A percentile compares a stretch with the other conserved stretches of the same genome.
phyloP scores from a whole-genome alignment of 345 rosid species.

The Eucalyptus erythrocorys region DNA sequence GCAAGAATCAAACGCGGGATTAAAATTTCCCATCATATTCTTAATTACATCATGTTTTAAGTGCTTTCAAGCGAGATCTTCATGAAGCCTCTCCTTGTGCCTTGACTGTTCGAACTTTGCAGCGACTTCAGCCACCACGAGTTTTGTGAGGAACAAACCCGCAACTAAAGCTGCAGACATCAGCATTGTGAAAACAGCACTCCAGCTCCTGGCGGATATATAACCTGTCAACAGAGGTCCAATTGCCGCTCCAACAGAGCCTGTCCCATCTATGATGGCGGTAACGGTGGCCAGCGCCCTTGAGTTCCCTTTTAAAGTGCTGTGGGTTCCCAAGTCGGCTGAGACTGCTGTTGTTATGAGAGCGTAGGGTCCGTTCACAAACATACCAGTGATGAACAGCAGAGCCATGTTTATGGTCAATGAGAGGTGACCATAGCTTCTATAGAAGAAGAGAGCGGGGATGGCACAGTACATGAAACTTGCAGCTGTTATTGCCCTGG shows the following conservation, averaged over 20 bases:
- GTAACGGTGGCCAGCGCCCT: slow-evolving; percentile 95
- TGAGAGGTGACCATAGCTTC: slow-evolving; percentile 73
- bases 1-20: background rate
- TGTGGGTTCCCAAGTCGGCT: slow-evolving; percentile 92
- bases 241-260: slow-evolving; percentile 92
- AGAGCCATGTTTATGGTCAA: slow-evolving; percentile 44
- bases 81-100: background rate
- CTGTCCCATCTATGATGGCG: slow-evolving; percentile 95
- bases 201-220: slow-evolving; percentile 83
- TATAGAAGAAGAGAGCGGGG: slow-evolving; percentile 76
- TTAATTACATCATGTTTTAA: slow-evolving; percentile 4
- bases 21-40: background rate
- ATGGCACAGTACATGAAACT: slow-evolving; percentile 88
- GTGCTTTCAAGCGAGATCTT: background rate
- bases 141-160: slow-evolving; percentile 67
- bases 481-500: slow-evolving; percentile 91
- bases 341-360: slow-evolving; percentile 96
- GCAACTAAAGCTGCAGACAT: slow-evolving; percentile 85
- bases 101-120: slow-evolving; percentile 48
- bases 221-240: slow-evolving; percentile 93
- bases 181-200: slow-evolving; percentile 77
- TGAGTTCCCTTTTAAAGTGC: slow-evolving; percentile 77
- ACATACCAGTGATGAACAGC: slow-evolving; percentile 76
- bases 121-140: slow-evolving; percentile 68
- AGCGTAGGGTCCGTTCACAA: slow-evolving; percentile 93